Evolutionary conservation across 768 basidiomycete genomes (phyloP).

Genomic region (Leccinum subgranulosum): DNA sequence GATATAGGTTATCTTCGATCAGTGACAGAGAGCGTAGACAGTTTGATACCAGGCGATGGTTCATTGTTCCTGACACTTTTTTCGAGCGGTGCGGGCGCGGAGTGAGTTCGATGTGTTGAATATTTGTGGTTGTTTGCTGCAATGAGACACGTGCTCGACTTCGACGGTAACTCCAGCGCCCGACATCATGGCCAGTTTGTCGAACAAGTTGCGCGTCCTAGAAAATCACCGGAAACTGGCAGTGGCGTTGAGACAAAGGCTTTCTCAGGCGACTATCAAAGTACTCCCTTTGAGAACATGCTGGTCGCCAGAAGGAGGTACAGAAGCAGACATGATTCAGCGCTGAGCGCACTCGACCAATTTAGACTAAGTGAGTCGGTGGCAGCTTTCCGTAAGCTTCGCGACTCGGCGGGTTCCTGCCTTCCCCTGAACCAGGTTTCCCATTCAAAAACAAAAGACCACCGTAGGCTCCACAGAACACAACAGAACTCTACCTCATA

Average conservation of each 20-base stretch:
- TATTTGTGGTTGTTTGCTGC: not conserved
- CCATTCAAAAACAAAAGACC: conserved; percentile 1
- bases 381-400: conserved; percentile 11
- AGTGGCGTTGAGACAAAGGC: conserved; percentile 2
- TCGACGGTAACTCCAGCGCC: not conserved
- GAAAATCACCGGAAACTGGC: not conserved
- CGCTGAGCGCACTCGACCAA: not conserved
- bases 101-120: not conserved
- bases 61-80: not conserved
- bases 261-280: conserved; percentile 3
- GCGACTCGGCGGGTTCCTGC: conserved; percentile 3
- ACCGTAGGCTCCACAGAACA: not conserved
- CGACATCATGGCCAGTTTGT: not conserved
- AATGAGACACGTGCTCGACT: not conserved
- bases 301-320: not conserved
- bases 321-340: not conserved
- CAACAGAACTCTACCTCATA: not conserved
- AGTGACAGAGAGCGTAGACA: not conserved
- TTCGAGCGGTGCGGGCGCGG: not conserved
- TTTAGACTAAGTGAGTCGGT: conserved; percentile 3
- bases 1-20: not conserved
- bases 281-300: not conserved
- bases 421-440: conserved; percentile 4
- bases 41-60: not conserved
- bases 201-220: not conserved